Evolutionary conservation across 306 rosid genomes (phyloP).

Genomic region (Medicago ruthenica): DNA sequence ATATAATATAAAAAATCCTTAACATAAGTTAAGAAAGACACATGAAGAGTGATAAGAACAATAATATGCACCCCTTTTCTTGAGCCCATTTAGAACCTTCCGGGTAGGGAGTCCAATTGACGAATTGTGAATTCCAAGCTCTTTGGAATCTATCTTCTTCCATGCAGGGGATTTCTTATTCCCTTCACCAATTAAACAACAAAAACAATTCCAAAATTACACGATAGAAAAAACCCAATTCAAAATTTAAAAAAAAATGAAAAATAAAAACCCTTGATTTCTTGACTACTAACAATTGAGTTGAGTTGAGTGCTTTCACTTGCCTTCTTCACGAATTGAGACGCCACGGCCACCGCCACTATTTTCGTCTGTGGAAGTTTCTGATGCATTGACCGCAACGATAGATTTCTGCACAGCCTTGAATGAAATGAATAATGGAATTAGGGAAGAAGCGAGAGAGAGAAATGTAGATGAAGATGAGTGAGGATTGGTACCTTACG

Average conservation of each 20-base stretch:
- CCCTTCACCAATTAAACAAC: constrained; percentile 41
- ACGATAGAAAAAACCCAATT: constrained; percentile 7
- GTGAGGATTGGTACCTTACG: constrained; percentile 45
- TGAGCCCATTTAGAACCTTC: constrained; percentile 75
- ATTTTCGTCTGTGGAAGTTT: constrained; percentile 19
- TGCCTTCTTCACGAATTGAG: constrained; percentile 54
- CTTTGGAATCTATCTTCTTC: constrained; percentile 67
- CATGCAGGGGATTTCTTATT: constrained; percentile 47
- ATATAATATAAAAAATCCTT: not conserved
- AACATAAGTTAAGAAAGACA: not conserved
- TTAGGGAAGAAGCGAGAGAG: not conserved
- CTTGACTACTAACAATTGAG: constrained; percentile 21
- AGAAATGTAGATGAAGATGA: not conserved
- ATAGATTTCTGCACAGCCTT: constrained; percentile 53
- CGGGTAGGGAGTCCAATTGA: constrained; percentile 56
- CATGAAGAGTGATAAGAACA: not conserved
- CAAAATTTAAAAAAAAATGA: not conserved
- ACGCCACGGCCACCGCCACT: not conserved
- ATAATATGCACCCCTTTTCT: constrained; percentile 57
- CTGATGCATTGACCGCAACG: constrained; percentile 54
- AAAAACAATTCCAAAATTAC: constrained; percentile 8
- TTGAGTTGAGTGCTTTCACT: constrained; percentile 31
- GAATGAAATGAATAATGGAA: not conserved
- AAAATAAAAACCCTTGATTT: not conserved
- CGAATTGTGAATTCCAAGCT: constrained; percentile 67